Evolutionary conservation across 805 yeast species (phyloP), one percentile per base, ranked within the genome.

Genomic region (Scheffersomyces ergatensis): DNA sequence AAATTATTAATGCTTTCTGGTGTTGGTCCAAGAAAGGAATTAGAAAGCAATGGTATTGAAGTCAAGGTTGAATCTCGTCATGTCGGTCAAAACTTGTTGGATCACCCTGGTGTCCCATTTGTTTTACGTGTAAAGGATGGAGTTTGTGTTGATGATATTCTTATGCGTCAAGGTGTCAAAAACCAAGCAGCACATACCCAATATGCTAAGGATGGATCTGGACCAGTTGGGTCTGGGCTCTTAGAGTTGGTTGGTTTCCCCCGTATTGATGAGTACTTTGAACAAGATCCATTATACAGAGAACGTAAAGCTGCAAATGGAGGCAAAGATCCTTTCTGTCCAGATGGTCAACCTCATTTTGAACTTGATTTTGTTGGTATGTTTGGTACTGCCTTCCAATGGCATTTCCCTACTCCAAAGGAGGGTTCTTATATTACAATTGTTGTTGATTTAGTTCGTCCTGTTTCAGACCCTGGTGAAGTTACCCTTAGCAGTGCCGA

Each of bases 61-160:
- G 51, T 49, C 16, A 41, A 48, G n/a, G 48, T 51, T 20, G 60
- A 59, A 38, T 49, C 54, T 30, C 56, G 52, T 24, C 59, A 57
- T 29, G 64, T 59, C 25, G 64, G 64, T n/a, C 55, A 59, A 42
- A 51, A 59, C 45, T 53, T 59, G 41, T 50, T 58, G 38, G 63
- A 59, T 38, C 64, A 59, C 42, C 63, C 63, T 18, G 58, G 53
- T 26, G 57, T 53, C 7, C 57, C 57, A 27, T 53, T 53, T 41
- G 57, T 53, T 21, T 47, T 53, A 29, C 37, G 44, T 16, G 48
- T 51, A 13, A 50, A 53, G 45, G 57, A 53, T 37, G 53, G 52
- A 4, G 38, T 42, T 34, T 43, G 55, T 37, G 45, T 53, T 47
- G 57, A 53, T 38, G 50, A 46, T 31, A 35, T 35, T 42, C 44